phyloP scores from a whole-genome alignment of 2,329 filamentous ascomycete species.

The Penicillium sp. region DNA sequence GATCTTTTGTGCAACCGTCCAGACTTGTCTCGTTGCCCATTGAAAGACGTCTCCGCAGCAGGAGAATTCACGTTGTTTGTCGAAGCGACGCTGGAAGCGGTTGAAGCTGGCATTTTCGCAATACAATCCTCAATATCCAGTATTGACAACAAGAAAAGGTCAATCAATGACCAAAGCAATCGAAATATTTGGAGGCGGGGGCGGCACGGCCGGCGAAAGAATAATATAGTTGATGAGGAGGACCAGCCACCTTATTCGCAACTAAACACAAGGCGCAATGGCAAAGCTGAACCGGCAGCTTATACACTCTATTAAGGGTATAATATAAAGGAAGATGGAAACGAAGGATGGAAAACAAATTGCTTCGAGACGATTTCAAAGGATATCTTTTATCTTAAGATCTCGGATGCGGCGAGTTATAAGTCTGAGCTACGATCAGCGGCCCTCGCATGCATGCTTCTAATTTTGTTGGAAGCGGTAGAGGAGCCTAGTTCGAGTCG shows the following conservation, averaged over 20 bases:
- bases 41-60: neutral
- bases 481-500: conserved; percentile 10
- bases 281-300: conserved; percentile 47
- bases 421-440: conserved; percentile 14
- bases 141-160: conserved; percentile 2
- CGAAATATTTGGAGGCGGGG: neutral
- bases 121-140: conserved; percentile 6
- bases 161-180: conserved; percentile 7
- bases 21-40: neutral
- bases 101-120: conserved; percentile 10
- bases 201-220: conserved; percentile 11
- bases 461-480: conserved; percentile 22
- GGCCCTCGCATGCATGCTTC: conserved; percentile 19
- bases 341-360: conserved; percentile 22
- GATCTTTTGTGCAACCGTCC: conserved; percentile 83
- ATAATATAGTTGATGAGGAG: conserved; percentile 17
- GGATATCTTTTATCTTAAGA: conserved; percentile 14
- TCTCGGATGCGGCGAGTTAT: conserved; percentile 19
- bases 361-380: conserved; percentile 7
- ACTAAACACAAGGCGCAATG: conserved; percentile 23
- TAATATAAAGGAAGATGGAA: conserved; percentile 26
- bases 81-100: neutral
- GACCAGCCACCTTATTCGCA: conserved; percentile 16
- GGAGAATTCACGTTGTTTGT: neutral
- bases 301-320: conserved; percentile 36